Base-by-base conservation (phyloP, 176 grass and related monocot species). In the Lolium perenne region DNA sequence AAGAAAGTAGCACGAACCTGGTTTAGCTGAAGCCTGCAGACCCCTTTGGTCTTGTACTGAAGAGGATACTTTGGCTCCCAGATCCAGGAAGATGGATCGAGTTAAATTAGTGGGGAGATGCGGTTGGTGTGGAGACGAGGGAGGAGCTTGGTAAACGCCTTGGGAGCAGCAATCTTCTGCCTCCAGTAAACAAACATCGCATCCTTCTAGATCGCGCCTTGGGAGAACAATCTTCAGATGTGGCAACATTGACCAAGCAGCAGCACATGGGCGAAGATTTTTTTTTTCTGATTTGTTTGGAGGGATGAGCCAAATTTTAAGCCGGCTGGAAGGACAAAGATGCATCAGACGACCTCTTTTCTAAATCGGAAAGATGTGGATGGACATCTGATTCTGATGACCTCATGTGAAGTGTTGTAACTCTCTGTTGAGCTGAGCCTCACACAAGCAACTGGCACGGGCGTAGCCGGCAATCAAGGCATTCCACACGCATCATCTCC, bases 51-150 rank as follows among this genome's bases (percentile, higher is more conserved):
- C 20, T 71, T 71, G 9, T 22, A 13, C 10, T 14, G 18, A 46
- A 21, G 69, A 72, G 69, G 69, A 72, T 47, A 11, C 38, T 71
- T 71, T 71, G 17, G 67, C 18, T 71, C 40, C 68, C 68, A 22
- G 20, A 72, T 72, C 5, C 10, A 72, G 38, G 5, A n/a, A 11
- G 67, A 38, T 71, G 38, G 67, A 6, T n/a, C 22, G 0, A 29
- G 13, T 12, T 66, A 8, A 35, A 35, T 15, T 16, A 66, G 26
- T 3, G 25, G 26, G 63, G 63, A 66, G 62, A 62, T 62, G n/a
- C 3, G 21, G 59, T 25, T 4, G 59, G 21, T 1, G 21, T 62
- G 59, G 4, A 66, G 63, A 66, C 35, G 63, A 35, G 2, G 6
- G 0, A 16, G 20, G 20, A 72, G 69, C 69, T 22, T 46, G 69